Base-by-base conservation (phyloP, 371 early-diverging fungal species). In the Mortierella sp. region DNA sequence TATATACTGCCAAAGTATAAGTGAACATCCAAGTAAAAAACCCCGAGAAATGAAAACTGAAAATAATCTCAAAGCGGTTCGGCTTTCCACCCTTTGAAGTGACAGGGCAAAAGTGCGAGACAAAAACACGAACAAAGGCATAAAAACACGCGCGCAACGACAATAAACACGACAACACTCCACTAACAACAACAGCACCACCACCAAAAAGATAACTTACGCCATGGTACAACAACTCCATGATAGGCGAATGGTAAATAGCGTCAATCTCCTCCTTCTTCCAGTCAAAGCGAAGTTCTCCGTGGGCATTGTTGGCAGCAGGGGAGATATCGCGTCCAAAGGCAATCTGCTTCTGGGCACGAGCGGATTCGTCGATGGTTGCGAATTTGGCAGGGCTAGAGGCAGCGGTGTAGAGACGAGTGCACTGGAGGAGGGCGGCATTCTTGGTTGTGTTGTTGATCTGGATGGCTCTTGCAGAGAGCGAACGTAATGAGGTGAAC, bases 191-290 rank as follows among this genome's bases (percentile, higher is more conserved):
- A 57, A 26, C 9, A 54, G 16, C 63, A 60, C 14, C 14, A 34
- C 1, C 2, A 34, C 14, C 28, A 13, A 4, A 5, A 34, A 34
- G 58, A 24, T 28, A 60, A 91, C 94, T 89, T 90, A 95, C 96
- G 42, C 94, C 94, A 78, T 94, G 91, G 86, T 91, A 96, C 84
- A 96, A 88, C 76, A 96, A 88, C 82, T 96, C 96, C 92, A 96
- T 91, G 70, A 96, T 88, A 50, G 97, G 96, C n/a, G 95, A 93
- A 81, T 96, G 93, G 88, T 93, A 96, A 77, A 96, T 95, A 55
- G 89, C 88, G 76, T 94, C 92, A 48, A 96, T 94, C 81, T 95
- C 95, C 74, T 94, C 93, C 87, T 92, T 90, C 50, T 91, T 89
- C 97, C 97, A 96, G 85, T 95, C 93, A 79, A 92, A 92, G 75